Evolutionary conservation across 2,329 filamentous ascomycete genomes (phyloP).

Genomic region (Sclerotinia trifoliorum): DNA sequence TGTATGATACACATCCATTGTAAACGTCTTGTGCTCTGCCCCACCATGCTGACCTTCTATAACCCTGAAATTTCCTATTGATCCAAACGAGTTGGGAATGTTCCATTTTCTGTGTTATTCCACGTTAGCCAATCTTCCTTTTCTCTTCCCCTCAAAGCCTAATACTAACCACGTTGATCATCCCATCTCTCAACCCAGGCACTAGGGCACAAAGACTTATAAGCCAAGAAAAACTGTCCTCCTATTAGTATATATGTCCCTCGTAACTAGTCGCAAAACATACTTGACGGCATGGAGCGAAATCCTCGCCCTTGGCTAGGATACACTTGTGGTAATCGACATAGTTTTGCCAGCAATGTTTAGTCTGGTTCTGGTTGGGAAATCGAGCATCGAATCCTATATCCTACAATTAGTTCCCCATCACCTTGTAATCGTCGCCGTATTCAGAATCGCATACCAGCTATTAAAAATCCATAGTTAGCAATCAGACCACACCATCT

Average conservation of each 20-base stretch:
- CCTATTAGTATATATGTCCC: constrained; percentile 47
- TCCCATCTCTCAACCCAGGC: constrained; percentile 95
- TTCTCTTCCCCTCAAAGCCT: neutral
- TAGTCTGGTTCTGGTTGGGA: constrained; percentile 97
- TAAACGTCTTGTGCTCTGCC: constrained; percentile 28
- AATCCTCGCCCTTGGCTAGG: constrained; percentile 96
- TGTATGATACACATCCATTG: constrained; percentile 38
- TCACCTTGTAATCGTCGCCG: constrained; percentile 9
- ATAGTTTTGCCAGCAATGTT: constrained; percentile 99
- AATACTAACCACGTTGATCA: constrained; percentile 81
- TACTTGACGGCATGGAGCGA: constrained; percentile 96
- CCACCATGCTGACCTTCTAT: constrained; percentile 17
- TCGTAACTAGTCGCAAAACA: constrained; percentile 34
- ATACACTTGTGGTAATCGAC: constrained; percentile 99
- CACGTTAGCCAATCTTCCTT: constrained; percentile 27
- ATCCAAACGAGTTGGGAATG: constrained; percentile 66
- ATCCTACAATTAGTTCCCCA: constrained; percentile 28
- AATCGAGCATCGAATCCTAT: constrained; percentile 98
- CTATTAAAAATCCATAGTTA: constrained; percentile 44
- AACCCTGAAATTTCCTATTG: constrained; percentile 37
- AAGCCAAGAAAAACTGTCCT: constrained; percentile 86
- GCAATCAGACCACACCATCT: constrained; percentile 41
- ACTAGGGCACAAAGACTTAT: constrained; percentile 95
- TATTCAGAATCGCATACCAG: constrained; percentile 45
- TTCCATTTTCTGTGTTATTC: constrained; percentile 58